These are phyloP conservation scores for Rhizopogon vulgaris DNA, from an alignment of 768 basidiomycete species.

Conservation along the genomic window DNA sequence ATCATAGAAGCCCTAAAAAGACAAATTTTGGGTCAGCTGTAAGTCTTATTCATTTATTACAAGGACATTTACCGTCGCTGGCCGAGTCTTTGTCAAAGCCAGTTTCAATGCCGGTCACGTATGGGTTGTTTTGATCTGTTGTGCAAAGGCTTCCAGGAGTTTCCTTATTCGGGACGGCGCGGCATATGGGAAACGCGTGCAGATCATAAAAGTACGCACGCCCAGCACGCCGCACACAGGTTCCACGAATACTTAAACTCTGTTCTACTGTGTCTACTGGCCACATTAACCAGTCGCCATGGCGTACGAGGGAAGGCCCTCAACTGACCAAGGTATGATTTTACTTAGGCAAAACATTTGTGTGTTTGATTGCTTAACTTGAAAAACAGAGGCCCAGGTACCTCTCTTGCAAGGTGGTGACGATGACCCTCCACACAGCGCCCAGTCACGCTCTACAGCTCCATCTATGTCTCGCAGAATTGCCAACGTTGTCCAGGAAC, in stretches of 20 bases:
- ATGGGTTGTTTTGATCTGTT: conserved; percentile 14
- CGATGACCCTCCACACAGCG: conserved; percentile 19
- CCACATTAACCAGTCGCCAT: conserved; percentile 31
- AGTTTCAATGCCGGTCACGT: neutral
- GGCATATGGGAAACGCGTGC: conserved; percentile 17
- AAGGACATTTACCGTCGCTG: neutral
- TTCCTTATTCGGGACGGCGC: neutral
- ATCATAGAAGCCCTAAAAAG: neutral
- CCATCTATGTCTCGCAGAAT: conserved; percentile 27
- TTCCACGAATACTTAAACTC: conserved; percentile 22
- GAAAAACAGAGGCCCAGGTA: conserved; percentile 45
- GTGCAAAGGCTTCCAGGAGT: conserved; percentile 7
- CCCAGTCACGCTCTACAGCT: conserved; percentile 30
- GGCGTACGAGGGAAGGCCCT: conserved; percentile 50
- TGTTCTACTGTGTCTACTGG: conserved; percentile 1
- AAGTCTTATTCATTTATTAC: neutral
- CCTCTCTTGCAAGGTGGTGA: conserved; percentile 53
- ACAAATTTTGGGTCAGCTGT: neutral
- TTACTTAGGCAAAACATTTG: neutral
- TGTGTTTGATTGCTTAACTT: conserved; percentile 1
- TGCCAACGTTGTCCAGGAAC: conserved; percentile 59
- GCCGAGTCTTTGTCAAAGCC: too few relatives aligned
- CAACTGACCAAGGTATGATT: conserved; percentile 49
- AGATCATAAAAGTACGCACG: conserved; percentile 7
- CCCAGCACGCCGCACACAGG: conserved; percentile 17